A percentile compares a stretch with the other conserved stretches of the same genome.
Evolutionary conservation across 495 filamentous ascomycete genomes (phyloP).

Genomic region (Aspergillus carlsbadensis): DNA sequence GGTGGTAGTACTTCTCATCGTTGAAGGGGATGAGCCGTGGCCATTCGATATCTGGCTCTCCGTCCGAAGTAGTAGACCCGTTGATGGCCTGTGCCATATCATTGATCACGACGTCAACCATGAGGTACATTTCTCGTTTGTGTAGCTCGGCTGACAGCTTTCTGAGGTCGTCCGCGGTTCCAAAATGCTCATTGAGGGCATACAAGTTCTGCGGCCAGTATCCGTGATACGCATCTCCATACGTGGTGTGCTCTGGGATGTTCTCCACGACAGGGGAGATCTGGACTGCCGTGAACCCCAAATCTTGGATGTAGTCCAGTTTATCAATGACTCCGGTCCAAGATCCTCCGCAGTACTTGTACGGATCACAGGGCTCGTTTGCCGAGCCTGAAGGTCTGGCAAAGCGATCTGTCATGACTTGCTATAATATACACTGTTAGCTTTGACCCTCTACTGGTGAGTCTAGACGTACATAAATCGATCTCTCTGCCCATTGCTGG

Average conservation of each 20-base stretch:
- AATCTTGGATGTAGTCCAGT: conserved; percentile 52
- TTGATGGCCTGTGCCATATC: conserved; percentile 58
- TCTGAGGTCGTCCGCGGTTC: conserved; percentile 23
- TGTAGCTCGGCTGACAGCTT: conserved; percentile 23
- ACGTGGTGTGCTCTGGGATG: conserved; percentile 43
- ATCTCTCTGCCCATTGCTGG: conserved; percentile 14
- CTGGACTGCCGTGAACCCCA: conserved; percentile 74
- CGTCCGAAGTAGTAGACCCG: conserved; percentile 18
- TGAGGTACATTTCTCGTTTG: conserved; percentile 49
- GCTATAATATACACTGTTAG: neutral
- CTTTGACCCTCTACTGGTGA: neutral
- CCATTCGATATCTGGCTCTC: conserved; percentile 47
- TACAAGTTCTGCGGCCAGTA: conserved; percentile 31
- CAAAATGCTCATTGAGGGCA: conserved; percentile 26
- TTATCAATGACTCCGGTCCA: conserved; percentile 62
- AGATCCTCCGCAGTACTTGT: conserved; percentile 67
- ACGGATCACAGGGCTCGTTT: conserved; percentile 47
- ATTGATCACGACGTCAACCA: conserved; percentile 71
- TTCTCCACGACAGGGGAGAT: conserved; percentile 68
- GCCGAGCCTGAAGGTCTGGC: conserved; percentile 54
- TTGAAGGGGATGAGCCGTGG: conserved; percentile 60
- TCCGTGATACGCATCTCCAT: conserved; percentile 45
- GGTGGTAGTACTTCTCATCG: conserved; percentile 55
- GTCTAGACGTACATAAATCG: conserved; percentile 3
- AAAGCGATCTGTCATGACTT: conserved; percentile 59